Evolutionary conservation across 2,329 filamentous ascomycete species (phyloP), one percentile per base, ranked within the genome.

Genomic region (Metarhizium robertsii): DNA sequence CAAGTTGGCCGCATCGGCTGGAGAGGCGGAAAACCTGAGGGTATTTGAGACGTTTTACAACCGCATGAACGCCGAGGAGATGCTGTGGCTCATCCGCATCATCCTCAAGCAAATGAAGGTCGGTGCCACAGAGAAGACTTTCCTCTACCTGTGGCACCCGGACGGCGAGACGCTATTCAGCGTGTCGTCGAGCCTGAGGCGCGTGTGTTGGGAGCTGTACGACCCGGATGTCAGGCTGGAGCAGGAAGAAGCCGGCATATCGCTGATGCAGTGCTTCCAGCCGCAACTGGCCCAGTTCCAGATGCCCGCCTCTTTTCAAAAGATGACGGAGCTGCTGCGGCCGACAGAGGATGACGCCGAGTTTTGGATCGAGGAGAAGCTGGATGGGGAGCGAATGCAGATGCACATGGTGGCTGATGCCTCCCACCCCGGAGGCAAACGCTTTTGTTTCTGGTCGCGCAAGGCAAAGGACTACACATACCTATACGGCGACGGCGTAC

Each of bases 361-460:
- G 8, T 99, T 95, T 66, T 97, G 92, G 91, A 94, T 97, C 50
- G 94, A 99, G 69, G 94, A 99, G 72, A 99, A 99, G 70, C 76
- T 99, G 8, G 94, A 99, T 62, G 94, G 94, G 1, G 94, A 99
- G 71, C 83, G 94, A 30, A 96, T 99, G 86, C 94, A 99, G 69
- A 79, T 99, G 67, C 94, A 99, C 69, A 92, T 97, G 87, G 71
- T 82, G 13, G 78, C 87, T 56, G 90, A 96, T 61, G 74, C 83
- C 3, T 71, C 70, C 1, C 73, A 84, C 0, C 79, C 83, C 0
- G 90, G 91, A 0, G 89, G 90, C 0, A 84, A 78, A 55, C 77
- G 76, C 20, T 96, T 97, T 67, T 78, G 77, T 36, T 99, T 95
- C 69, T 99, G 92, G 90, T 97, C 92, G 2, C 82, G 94, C 53